Evolutionary conservation across 495 filamentous ascomycete genomes (phyloP), one percentile per base, ranked within the genome.

Genomic region (Neurospora sp.): DNA sequence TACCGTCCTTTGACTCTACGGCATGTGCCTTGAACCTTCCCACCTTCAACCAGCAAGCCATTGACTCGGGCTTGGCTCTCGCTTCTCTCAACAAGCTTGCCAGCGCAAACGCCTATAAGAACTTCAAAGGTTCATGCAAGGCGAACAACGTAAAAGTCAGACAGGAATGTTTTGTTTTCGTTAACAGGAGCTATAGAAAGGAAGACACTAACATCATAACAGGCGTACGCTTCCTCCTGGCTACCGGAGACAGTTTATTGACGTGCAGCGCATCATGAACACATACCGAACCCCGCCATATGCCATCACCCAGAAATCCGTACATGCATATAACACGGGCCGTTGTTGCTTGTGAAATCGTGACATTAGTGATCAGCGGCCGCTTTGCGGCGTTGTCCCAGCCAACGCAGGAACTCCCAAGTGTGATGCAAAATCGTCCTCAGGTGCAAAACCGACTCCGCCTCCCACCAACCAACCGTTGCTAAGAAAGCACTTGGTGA

Each of bases 231-330:
- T 92, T 3, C 76, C 79, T 13, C 77, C 74, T 17, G 8, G 36
- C 0, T 80, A 92, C 77, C 87, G 87, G 73, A 88, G 81, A 70
- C 78, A 80, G 17, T 94, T 90, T 75, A 91, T 90, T 73, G 76
- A 84, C 24, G 24, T 28, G 24, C 24, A 28, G 24, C 24, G 24
- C 24, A 28, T 28, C 24, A 28, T 28, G 24, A 28, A 28, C 24
- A 28, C 24, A 28, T 28, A 28, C 24, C 24, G 24, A 28, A 28
- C 24, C 24, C 24, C 24, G 24, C 24, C 24, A 28, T 28, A 28
- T 28, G 24, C 24, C 24, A 28, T 28, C 24, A 28, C 24, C 24
- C 24, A 28, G 24, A 2, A 28, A 28, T 28, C 24, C 24, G 24
- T 28, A 28, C 24, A 28, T 28, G n/a, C 24, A 28, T 28, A 28